A percentile compares a stretch with the other conserved stretches of the same genome.
Evolutionary conservation across 2,329 filamentous ascomycete species (phyloP).

Genomic region (Anthostomella pinea): DNA sequence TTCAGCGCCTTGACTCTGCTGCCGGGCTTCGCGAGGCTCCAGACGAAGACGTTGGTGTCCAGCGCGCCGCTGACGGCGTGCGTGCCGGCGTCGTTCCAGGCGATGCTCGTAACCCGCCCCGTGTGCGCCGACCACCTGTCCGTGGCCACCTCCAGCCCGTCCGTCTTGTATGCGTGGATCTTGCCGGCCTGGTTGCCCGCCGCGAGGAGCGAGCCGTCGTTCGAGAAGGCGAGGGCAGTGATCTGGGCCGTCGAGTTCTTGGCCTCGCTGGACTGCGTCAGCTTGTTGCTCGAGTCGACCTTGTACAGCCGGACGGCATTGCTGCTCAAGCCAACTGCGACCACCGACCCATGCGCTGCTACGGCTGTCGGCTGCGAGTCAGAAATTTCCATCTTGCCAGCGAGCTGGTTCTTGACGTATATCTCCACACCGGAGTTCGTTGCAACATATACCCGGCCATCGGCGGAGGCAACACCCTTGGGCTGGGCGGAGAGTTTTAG

Average conservation of each 20-base stretch:
- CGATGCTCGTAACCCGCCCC: conserved; percentile 54
- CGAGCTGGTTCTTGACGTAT: conserved; percentile 56
- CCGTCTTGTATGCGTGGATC: conserved; percentile 75
- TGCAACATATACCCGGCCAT: conserved; percentile 46
- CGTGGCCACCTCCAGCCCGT: conserved; percentile 63
- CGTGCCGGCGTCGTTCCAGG: conserved; percentile 62
- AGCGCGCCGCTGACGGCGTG: neutral
- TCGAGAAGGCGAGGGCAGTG: conserved; percentile 80
- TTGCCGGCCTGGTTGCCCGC: conserved; percentile 83
- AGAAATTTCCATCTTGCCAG: conserved; percentile 56
- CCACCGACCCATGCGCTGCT: conserved; percentile 61
- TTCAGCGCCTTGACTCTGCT: conserved; percentile 81
- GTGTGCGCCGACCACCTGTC: conserved; percentile 67
- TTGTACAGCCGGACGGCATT: conserved; percentile 75
- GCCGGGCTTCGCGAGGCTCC: conserved; percentile 81
- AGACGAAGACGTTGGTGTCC: conserved; percentile 68
- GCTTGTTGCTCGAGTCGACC: conserved; percentile 53
- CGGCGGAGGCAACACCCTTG: conserved; percentile 40
- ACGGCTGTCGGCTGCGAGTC: conserved; percentile 66
- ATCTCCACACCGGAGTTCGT: conserved; percentile 57
- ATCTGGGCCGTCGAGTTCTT: conserved; percentile 69
- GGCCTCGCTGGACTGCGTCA: conserved; percentile 55
- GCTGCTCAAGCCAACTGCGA: conserved; percentile 75
- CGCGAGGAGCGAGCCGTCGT: conserved; percentile 72
- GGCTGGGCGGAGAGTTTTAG: conserved; percentile 75